phyloP scores from a whole-genome alignment of 441 rosid species.

The Corymbia citriodora region DNA sequence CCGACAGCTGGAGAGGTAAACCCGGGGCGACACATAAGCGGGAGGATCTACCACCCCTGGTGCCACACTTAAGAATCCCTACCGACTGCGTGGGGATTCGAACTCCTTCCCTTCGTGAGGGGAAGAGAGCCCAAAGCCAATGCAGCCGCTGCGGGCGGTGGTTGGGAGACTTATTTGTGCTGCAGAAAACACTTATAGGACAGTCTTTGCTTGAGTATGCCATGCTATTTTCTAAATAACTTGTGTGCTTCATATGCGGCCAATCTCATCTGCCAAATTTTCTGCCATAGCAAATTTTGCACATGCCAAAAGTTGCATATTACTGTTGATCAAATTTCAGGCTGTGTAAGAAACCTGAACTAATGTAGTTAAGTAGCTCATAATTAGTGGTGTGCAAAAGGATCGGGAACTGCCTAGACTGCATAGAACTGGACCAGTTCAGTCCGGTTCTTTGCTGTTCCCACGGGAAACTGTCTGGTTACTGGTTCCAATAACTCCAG shows the following conservation, averaged over 20 bases:
- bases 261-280: background rate
- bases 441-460: background rate
- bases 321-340: background rate
- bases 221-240: background rate
- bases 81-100: no score
- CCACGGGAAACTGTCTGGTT: background rate
- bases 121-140: no score
- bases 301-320: background rate
- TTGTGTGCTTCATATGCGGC: background rate
- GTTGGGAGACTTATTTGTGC: background rate
- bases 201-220: background rate
- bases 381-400: background rate
- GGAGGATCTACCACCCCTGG: no score
- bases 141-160: no score
- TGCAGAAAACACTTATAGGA: background rate
- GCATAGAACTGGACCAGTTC: background rate
- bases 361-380: background rate
- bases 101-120: no score
- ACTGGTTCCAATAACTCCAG: background rate
- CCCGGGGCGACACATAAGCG: no score
- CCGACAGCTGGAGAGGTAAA: no score
- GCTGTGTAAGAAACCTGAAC: background rate
- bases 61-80: no score
- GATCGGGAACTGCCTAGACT: background rate
- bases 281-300: background rate